phyloP scores from a whole-genome alignment of 345 rosid genomes.

The Geranium brycei region DNA sequence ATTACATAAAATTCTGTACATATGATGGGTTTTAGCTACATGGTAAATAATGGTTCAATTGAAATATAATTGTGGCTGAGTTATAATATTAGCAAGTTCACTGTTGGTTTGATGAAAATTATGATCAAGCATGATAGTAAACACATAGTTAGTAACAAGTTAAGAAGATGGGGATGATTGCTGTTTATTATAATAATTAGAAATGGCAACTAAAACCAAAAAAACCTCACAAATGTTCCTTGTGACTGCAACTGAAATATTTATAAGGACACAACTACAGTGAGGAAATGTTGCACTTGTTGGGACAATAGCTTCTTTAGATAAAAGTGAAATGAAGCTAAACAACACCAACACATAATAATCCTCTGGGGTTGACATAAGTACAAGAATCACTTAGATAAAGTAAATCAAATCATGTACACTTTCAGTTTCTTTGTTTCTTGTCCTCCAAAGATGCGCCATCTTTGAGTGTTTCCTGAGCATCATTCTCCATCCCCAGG shows the following conservation, averaged over 20 bases:
- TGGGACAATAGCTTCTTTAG: neutral
- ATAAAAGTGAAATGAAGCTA: neutral
- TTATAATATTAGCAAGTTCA: no score
- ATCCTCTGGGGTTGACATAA: no score
- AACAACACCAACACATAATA: neutral
- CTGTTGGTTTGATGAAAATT: no score
- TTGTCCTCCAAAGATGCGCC: constrained; percentile 8
- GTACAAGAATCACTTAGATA: neutral
- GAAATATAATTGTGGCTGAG: no score
- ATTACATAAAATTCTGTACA: no score
- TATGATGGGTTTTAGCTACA: no score
- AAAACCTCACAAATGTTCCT: neutral
- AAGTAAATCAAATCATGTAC: neutral
- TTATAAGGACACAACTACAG: neutral
- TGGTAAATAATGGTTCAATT: no score
- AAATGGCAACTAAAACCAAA: neutral
- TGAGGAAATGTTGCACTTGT: neutral
- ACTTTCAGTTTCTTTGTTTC: constrained; percentile 1
- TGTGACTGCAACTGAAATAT: neutral
- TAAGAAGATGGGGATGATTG: no score
- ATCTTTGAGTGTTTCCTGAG: constrained; percentile 11
- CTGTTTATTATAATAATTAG: no score
- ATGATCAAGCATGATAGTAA: no score
- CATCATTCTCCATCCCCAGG: constrained; percentile 11
- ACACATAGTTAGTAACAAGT: no score